These are phyloP conservation scores for Begonia masoniana DNA, from an alignment of 306 rosid species.

Conservation along the genomic window DNA sequence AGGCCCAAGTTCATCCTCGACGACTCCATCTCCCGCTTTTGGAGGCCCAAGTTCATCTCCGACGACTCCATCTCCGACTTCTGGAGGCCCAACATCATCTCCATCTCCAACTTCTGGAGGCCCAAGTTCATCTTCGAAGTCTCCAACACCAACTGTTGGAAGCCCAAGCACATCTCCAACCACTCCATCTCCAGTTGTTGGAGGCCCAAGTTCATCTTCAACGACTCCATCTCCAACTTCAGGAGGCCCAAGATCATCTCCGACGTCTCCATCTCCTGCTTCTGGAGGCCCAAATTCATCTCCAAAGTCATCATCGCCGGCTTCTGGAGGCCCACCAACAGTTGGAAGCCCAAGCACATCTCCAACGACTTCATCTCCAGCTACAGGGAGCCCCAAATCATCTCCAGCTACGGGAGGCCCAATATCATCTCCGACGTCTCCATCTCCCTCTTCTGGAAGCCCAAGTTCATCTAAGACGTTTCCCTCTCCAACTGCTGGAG, in stretches of 20 bases:
- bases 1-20: not conserved
- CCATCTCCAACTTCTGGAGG: not conserved
- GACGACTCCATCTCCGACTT: not conserved
- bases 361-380: not conserved
- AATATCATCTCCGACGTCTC: not conserved
- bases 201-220: not conserved
- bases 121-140: not conserved
- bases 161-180: too few species aligned
- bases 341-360: not conserved
- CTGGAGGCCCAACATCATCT: not conserved
- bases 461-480: not conserved
- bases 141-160: not conserved
- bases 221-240: not conserved
- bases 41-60: not conserved
- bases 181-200: not conserved
- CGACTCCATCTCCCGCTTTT: not conserved
- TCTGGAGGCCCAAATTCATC: constrained; percentile 7
- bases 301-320: not conserved
- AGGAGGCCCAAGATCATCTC: not conserved
- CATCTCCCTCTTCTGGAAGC: constrained; percentile 3
- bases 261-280: not conserved
- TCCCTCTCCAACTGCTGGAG: too few species aligned
- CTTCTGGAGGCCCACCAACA: not conserved
- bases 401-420: not conserved
- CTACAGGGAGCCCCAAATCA: not conserved